phyloP scores from a whole-genome alignment of 805 yeast species.

The Candida nonsorbophila region DNA sequence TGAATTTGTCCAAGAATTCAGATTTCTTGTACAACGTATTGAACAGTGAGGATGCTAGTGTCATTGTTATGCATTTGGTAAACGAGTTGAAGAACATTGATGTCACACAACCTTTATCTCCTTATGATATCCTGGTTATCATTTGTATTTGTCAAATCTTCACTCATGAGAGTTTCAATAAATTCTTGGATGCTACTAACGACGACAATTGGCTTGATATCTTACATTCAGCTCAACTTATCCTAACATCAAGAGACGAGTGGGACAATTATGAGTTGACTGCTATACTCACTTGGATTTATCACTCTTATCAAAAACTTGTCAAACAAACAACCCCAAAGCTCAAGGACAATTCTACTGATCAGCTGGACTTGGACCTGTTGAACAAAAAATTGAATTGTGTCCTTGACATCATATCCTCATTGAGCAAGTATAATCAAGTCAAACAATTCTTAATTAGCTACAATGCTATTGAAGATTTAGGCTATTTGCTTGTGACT shows the following conservation, averaged over 20 bases:
- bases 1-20: too few relatives aligned
- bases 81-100: too few relatives aligned
- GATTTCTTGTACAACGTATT: slow-evolving; percentile 7
- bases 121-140: not conserved
- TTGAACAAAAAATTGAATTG: slow-evolving; percentile 8
- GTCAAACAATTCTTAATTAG: slow-evolving; percentile 37
- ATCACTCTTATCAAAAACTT: too few relatives aligned
- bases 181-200: slow-evolving; percentile 6
- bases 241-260: slow-evolving; percentile 31
- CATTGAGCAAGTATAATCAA: slow-evolving; percentile 34
- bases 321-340: too few relatives aligned
- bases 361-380: not conserved
- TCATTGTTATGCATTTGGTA: too few relatives aligned
- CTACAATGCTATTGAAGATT: slow-evolving; percentile 27
- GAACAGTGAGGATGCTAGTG: too few relatives aligned
- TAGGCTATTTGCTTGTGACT: slow-evolving; percentile 32
- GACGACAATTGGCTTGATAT: slow-evolving; percentile 7
- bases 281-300: slow-evolving; percentile 38
- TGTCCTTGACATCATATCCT: slow-evolving; percentile 38
- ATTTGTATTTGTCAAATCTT: not conserved
- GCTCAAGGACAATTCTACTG: too few relatives aligned
- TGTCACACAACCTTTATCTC: too few relatives aligned
- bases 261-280: slow-evolving; percentile 37
- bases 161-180: slow-evolving; percentile 9
- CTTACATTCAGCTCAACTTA: slow-evolving; percentile 24